phyloP scores from a whole-genome alignment of 176 grass and related monocot genomes.

The Paspalum notatum region DNA sequence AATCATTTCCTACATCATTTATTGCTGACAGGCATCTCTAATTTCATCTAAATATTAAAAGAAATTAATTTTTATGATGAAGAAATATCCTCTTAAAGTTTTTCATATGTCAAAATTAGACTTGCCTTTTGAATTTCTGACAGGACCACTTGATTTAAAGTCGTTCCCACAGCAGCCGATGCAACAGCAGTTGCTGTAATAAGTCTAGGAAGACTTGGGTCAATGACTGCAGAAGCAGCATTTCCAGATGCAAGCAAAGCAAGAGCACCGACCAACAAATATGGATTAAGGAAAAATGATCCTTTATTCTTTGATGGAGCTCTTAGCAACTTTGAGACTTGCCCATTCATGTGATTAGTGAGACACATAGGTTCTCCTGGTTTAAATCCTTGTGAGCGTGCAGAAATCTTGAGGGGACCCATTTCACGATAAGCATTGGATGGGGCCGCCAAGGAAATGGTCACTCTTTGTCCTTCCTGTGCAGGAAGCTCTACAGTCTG shows the following conservation, averaged over 20 bases:
- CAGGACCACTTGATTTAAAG: conserved; percentile 72
- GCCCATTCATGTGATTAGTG: conserved; percentile 76
- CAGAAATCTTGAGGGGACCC: conserved; percentile 69
- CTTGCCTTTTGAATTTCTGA: conserved; percentile 74
- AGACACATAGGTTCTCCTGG: conserved; percentile 86
- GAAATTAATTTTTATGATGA: conserved; percentile 16
- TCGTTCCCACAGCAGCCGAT: conserved; percentile 65
- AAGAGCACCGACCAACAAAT: conserved; percentile 66
- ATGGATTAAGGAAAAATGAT: conserved; percentile 61
- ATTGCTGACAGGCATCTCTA: not conserved
- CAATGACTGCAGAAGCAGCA: conserved; percentile 71
- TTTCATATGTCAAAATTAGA: conserved; percentile 21
- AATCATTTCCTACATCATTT: conserved; percentile 8
- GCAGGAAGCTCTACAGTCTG: conserved; percentile 77
- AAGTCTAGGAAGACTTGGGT: conserved; percentile 75
- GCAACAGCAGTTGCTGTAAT: conserved; percentile 70
- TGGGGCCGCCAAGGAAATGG: conserved; percentile 80
- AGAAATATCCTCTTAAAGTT: not conserved
- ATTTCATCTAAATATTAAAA: not conserved
- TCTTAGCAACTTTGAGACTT: conserved; percentile 80
- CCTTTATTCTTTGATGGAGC: conserved; percentile 62
- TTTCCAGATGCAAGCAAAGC: conserved; percentile 84
- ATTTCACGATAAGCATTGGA: conserved; percentile 69
- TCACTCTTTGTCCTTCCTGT: conserved; percentile 95
- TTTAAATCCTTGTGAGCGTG: conserved; percentile 61